Evolutionary conservation across 805 yeast genomes (phyloP).

Genomic region (Yueomyces sinensis): DNA sequence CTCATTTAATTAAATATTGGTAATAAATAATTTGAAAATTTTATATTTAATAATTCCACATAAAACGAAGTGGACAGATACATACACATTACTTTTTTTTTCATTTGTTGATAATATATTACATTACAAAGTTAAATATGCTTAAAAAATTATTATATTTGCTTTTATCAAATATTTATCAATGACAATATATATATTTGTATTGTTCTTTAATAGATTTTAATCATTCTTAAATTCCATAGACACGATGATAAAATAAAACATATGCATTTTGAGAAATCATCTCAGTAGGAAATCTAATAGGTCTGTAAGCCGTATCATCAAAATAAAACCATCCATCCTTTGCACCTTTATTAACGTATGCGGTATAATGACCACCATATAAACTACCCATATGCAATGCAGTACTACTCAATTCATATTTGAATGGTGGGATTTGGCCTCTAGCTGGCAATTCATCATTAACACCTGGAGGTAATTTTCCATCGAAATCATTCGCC

Average conservation of each 20-base stretch:
- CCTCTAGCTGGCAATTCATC: conserved; percentile 51
- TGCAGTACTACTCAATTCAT: conserved; percentile 67
- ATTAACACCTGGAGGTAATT: conserved; percentile 13
- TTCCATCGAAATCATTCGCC: conserved; percentile 28
- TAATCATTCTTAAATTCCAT: conserved; percentile 3
- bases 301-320: conserved; percentile 53
- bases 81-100: too few species aligned
- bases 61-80: too few species aligned
- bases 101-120: too few species aligned
- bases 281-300: conserved; percentile 38
- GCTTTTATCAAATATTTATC: too few species aligned
- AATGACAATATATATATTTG: too few species aligned
- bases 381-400: conserved; percentile 72
- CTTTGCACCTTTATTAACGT: conserved; percentile 46
- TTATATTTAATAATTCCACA: too few species aligned
- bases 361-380: conserved; percentile 85
- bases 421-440: conserved; percentile 69
- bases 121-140: too few species aligned
- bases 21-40: too few species aligned
- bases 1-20: too few species aligned
- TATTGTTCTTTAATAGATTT: too few species aligned
- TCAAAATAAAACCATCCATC: conserved; percentile 75
- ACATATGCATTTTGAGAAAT: conserved; percentile 72
- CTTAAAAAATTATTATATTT: too few species aligned
- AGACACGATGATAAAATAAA: conserved; percentile 49